Evolutionary conservation across 192 early-diverging fungal genomes (phyloP), one percentile per base, ranked within the genome.

Genomic region (Chytriomyces hyalinus): DNA sequence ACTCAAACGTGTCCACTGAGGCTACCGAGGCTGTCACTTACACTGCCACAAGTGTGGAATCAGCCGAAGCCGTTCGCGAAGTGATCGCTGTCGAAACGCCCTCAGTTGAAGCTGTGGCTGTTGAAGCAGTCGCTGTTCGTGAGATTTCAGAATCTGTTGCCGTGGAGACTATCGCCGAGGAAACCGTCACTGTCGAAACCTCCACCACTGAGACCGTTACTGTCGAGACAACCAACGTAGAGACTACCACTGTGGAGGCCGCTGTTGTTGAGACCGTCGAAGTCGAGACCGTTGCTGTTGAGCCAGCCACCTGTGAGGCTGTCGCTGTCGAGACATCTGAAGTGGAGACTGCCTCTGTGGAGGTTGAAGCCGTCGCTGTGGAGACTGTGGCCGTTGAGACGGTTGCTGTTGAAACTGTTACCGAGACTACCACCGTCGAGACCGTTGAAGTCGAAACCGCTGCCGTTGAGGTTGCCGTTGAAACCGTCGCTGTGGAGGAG

Each of bases 261-360:
- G 51, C 26, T 28, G 63, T 65, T 43, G 63, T 15, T 15, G 63
- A 65, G 24, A 65, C 17, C 9, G 49, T 43, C 8, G 69, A 11
- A 17, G 22, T 45, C 53, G 50, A 71, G 50, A 50, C 44, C n/a
- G 49, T 68, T 59, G 70, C 28, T 10, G 51, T 17, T 15, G 70
- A 71, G 57, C 8, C 13, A 2, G 53, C 36, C 36, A 36, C 36
- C 36, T 36, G 36, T 36, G 36, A 36, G 4, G 4, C 36, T 36
- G 36, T 57, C 20, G 53, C 20, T 57, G 53, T 20, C 53, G 53
- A 57, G 53, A 20, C 53, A 3, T 2, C 20, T 17, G 17, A 13
- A 20, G 63, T 28, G 11, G 63, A 28, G 20, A 26, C 36, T 65
- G 20, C 6, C 3, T 1, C 26, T 65, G 63, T n/a, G n/a, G n/a